A percentile compares a stretch with the other conserved stretches of the same genome.
Conservation (phyloP, 1,284 basidiomycete species). For the Pseudozyma tsukubaensis region DNA sequence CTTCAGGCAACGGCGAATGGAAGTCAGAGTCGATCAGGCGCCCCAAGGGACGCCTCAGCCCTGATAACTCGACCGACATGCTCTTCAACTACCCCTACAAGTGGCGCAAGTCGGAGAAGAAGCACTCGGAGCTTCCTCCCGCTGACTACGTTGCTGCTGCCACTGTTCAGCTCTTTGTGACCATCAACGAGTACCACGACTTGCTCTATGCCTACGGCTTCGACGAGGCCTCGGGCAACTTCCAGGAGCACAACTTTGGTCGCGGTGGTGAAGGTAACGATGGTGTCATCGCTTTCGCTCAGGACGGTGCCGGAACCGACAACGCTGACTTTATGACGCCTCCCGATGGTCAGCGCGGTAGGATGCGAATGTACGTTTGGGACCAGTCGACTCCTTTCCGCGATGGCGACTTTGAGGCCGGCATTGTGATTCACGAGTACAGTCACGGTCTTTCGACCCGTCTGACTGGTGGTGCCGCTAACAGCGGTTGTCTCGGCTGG, state of each 20-base stretch:
- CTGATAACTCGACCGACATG: constrained; percentile 52
- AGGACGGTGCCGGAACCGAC: constrained; percentile 84
- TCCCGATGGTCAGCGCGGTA: constrained; percentile 76
- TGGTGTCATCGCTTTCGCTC: constrained; percentile 91
- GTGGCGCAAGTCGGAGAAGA: constrained; percentile 59
- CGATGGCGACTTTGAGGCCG: constrained; percentile 87
- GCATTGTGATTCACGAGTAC: constrained; percentile 68
- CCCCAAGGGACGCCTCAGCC: constrained; percentile 41
- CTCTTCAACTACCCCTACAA: constrained; percentile 59
- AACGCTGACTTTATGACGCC: constrained; percentile 74
- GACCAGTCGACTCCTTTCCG: constrained; percentile 76
- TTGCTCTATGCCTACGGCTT: constrained; percentile 76
- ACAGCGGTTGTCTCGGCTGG: constrained; percentile 87
- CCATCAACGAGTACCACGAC: constrained; percentile 61
- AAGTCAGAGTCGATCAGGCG: constrained; percentile 39
- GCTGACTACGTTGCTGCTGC: constrained; percentile 50
- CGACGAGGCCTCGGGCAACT: constrained; percentile 90
- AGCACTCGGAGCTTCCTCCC: constrained; percentile 50
- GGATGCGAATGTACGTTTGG: constrained; percentile 98
- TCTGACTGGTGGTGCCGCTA: constrained; percentile 90
- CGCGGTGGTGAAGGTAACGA: constrained; percentile 87
- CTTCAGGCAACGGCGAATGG: constrained; percentile 51
- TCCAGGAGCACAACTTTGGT: constrained; percentile 96
- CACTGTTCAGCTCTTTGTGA: constrained; percentile 58
- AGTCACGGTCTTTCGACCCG: constrained; percentile 91